Base-by-base conservation (phyloP, 2,329 filamentous ascomycete species). In the Clarireedia monteithiana region DNA sequence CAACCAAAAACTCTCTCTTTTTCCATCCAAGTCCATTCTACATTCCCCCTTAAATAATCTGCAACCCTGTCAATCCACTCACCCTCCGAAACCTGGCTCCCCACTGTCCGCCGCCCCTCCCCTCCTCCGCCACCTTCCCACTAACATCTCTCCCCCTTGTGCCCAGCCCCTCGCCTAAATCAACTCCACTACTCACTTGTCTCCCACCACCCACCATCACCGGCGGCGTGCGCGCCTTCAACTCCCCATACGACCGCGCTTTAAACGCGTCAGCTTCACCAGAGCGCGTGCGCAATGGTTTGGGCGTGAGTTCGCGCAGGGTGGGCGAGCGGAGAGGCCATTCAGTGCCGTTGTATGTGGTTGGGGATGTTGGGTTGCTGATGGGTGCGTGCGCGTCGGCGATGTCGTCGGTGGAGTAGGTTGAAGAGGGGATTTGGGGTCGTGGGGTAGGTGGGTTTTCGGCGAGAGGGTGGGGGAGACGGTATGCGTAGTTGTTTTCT, bases 41-140 rank as follows among this genome's bases (percentile, higher is more conserved):
- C 27, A 10, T 1, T 3, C n/a, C 24, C 12, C 17, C 36, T 30
- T 44, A 55, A 24, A 50, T n/a, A 23, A 27, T 15, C 14, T 55
- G 38, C 10, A 58, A 50, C 46, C 68, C 66, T 26, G 66, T 69
- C 23, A 58, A 52, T 46, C 68, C 66, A 30, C 66, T 69, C 12
- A 72, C 68, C 58, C 73, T 75, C 61, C 75, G 67, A 54, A 69
- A 68, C 62, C 69, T 70, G 24, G 68, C 66, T 30, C 58, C 64
- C 66, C 62, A 69, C 23, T 58, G 58, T 17, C 34, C 53, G n/a
- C 42, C 64, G 5, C 62, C 63, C 45, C 66, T 53, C 2, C 87
- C 87, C 67, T 91, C 88, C 68, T 91, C 87, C 0, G 79, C 86
- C 55, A 84, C 71, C 74, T 87, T 89, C 1, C 87, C 88, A 66